A percentile compares a stretch with the other conserved stretches of the same genome.
Conservation (phyloP, 805 yeast species). For the Lipomyces oligophaga region DNA sequence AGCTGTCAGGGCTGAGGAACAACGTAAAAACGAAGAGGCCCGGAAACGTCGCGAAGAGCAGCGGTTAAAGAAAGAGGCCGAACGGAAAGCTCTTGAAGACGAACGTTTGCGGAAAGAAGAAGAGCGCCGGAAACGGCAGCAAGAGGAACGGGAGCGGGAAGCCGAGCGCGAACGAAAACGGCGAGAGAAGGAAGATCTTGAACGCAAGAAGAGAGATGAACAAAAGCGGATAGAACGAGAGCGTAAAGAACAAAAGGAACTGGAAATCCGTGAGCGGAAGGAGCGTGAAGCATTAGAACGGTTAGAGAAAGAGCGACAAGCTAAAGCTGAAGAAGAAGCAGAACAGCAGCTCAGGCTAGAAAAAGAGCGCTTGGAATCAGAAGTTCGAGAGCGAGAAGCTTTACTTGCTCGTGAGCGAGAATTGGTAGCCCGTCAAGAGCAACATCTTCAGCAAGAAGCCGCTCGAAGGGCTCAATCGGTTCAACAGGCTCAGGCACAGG, state of each 20-base stretch:
- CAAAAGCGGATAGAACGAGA: conserved; percentile 22
- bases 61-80: conserved; percentile 31
- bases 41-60: conserved; percentile 29
- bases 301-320: conserved; percentile 23
- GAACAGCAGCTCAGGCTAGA: conserved; percentile 24
- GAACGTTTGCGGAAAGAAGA: conserved; percentile 26
- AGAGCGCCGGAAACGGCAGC: conserved; percentile 24
- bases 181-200: conserved; percentile 27
- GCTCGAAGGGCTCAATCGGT: conserved; percentile 23
- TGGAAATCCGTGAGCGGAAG: conserved; percentile 18
- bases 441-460: conserved; percentile 19
- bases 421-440: conserved; percentile 27
- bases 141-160: conserved; percentile 26
- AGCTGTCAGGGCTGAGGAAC: conserved; percentile 26
- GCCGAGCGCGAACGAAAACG: conserved; percentile 23
- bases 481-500: conserved; percentile 22
- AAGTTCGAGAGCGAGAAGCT: conserved; percentile 23
- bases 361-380: conserved; percentile 23
- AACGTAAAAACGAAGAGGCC: conserved; percentile 25
- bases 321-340: conserved; percentile 3
- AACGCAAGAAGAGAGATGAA: conserved; percentile 24
- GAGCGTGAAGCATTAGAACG: too few species aligned
- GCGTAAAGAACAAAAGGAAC: conserved; percentile 18
- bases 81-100: conserved; percentile 36
- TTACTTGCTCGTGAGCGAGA: conserved; percentile 20